phyloP scores from a whole-genome alignment of 805 yeast species.

The Pichia sporocuriosa region DNA sequence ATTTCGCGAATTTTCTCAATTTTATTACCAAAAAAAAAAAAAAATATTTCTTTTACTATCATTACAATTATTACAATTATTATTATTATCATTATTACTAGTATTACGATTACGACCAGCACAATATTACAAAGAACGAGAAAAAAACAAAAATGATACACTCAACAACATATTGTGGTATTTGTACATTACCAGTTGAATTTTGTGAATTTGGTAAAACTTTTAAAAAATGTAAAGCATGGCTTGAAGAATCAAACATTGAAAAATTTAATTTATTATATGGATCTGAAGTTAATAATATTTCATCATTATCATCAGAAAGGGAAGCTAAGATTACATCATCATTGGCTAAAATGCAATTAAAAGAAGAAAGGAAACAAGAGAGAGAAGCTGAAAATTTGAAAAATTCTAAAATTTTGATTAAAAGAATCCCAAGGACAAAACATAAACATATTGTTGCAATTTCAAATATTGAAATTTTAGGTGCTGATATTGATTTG shows the following conservation, averaged over 20 bases:
- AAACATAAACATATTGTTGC: slow-evolving; percentile 84
- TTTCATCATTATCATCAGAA: slow-evolving; percentile 60
- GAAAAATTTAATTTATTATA: slow-evolving; percentile 57
- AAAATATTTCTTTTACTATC: too few relatives aligned
- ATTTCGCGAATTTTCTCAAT: too few relatives aligned
- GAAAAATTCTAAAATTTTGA: slow-evolving; percentile 69
- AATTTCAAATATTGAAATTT: slow-evolving; percentile 77
- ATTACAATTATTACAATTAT: too few relatives aligned
- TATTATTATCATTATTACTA: too few relatives aligned
- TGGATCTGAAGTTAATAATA: slow-evolving; percentile 45
- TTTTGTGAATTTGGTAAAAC: slow-evolving; percentile 88
- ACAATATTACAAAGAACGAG: too few relatives aligned
- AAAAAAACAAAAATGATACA: too few relatives aligned
- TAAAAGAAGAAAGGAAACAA: slow-evolving; percentile 76
- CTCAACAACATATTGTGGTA: slow-evolving; percentile 58
- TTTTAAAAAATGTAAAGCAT: slow-evolving; percentile 73
- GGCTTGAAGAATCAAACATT: slow-evolving; percentile 59
- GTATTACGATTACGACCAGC: too few relatives aligned
- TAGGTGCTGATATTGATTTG: slow-evolving; percentile 69
- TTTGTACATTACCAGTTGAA: slow-evolving; percentile 82
- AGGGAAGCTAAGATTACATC: slow-evolving; percentile 77
- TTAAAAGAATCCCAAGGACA: slow-evolving; percentile 85
- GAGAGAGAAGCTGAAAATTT: slow-evolving; percentile 78
- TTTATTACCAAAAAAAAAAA: too few relatives aligned
- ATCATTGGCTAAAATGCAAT: slow-evolving; percentile 77